Percentiles rank a stretch among this genome's conserved stretches.
Evolutionary conservation across 2,329 filamentous ascomycete species (phyloP).

Genomic region (Gliomastix tumulicola): DNA sequence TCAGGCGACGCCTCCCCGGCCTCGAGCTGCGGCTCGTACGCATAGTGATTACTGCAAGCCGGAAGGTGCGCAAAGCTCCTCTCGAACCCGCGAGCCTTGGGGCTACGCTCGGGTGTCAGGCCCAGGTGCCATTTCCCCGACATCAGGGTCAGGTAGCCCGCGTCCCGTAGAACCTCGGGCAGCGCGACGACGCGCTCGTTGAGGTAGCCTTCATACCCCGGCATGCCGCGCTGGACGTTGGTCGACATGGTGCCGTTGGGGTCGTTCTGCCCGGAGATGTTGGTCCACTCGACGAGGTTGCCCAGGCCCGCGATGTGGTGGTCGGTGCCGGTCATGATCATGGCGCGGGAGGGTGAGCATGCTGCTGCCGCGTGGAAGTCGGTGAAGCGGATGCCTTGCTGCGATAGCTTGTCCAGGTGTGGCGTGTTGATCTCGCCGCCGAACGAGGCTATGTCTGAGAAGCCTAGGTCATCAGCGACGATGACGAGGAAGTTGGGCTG

Average conservation of each 20-base stretch:
- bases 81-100: constrained; percentile 39
- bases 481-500: constrained; percentile 21
- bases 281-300: constrained; percentile 38
- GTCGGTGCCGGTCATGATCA: constrained; percentile 55
- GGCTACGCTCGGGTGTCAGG: constrained; percentile 33
- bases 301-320: constrained; percentile 47
- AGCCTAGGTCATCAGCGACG: constrained; percentile 18
- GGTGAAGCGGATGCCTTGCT: constrained; percentile 43
- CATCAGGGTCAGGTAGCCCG: constrained; percentile 21
- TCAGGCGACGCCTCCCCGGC: constrained; percentile 20
- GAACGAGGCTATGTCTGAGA: constrained; percentile 25
- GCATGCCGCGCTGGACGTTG: constrained; percentile 8
- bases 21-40: not conserved
- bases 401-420: constrained; percentile 42
- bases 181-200: constrained; percentile 19
- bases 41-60: constrained; percentile 38
- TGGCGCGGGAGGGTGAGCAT: constrained; percentile 49
- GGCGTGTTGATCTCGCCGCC: constrained; percentile 51
- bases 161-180: constrained; percentile 17
- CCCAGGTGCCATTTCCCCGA: constrained; percentile 40
- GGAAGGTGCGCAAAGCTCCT: constrained; percentile 45
- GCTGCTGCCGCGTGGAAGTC: constrained; percentile 53
- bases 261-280: constrained; percentile 7
- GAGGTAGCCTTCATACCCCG: constrained; percentile 22
- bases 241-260: constrained; percentile 6